These are phyloP conservation scores for Pelargonium australe DNA, from an alignment of 441 rosid species.

Conservation along the genomic window DNA sequence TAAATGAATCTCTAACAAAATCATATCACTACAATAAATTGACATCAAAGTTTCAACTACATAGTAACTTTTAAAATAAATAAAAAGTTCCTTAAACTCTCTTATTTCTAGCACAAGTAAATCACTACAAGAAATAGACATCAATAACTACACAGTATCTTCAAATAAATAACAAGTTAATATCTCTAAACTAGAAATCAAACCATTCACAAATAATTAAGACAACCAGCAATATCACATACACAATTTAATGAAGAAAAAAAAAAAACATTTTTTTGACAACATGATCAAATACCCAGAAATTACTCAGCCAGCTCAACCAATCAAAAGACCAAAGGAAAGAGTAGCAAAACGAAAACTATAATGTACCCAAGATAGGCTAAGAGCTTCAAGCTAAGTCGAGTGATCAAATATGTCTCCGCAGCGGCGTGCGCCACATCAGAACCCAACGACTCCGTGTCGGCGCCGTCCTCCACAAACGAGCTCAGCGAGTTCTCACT, in stretches of 20 bases:
- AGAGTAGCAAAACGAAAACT: background rate
- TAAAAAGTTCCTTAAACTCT: too few relatives aligned
- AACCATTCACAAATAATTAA: background rate
- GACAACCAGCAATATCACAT: background rate
- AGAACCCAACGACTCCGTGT: background rate
- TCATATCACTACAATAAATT: background rate
- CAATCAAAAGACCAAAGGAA: too few relatives aligned
- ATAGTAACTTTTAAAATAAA: too few relatives aligned
- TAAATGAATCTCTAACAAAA: background rate
- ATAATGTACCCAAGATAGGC: slow-evolving; percentile 56
- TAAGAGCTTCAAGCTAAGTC: slow-evolving; percentile 58
- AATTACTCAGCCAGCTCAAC: too few relatives aligned
- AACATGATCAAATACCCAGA: too few relatives aligned
- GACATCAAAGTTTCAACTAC: background rate
- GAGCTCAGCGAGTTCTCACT: background rate
- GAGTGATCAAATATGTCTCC: slow-evolving; percentile 56
- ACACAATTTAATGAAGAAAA: background rate
- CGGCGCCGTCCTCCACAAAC: background rate
- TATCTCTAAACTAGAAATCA: too few relatives aligned
- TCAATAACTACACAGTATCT: too few relatives aligned
- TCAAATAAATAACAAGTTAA: too few relatives aligned
- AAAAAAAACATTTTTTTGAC: background rate
- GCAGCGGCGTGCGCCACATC: slow-evolving; percentile 60
- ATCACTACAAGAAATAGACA: too few relatives aligned
- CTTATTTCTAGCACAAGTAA: too few relatives aligned